phyloP scores from a whole-genome alignment of 2,329 filamentous ascomycete species.

The Alternaria sp. region DNA sequence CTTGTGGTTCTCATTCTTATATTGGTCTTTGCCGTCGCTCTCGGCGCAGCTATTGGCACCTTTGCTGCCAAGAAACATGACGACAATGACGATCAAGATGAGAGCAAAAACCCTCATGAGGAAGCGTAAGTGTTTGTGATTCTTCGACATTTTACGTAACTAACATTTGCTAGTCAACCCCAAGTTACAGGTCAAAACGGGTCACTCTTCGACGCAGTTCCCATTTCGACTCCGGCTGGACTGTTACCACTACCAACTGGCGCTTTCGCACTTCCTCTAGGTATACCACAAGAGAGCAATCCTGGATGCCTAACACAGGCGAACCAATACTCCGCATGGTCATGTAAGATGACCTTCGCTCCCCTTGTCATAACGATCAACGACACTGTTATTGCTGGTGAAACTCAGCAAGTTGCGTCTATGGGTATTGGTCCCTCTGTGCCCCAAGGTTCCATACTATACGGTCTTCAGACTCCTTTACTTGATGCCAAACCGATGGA shows the following conservation, averaged over 20 bases:
- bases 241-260: slow-evolving; percentile 61
- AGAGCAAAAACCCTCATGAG: slow-evolving; percentile 26
- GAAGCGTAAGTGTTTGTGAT: slow-evolving; percentile 38
- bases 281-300: slow-evolving; percentile 56
- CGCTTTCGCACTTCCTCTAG: slow-evolving; percentile 58
- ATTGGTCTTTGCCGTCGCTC: slow-evolving; percentile 56
- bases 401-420: slow-evolving; percentile 28
- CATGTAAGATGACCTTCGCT: slow-evolving; percentile 54
- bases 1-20: slow-evolving; percentile 57
- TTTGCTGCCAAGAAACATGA: slow-evolving; percentile 56
- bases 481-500: slow-evolving; percentile 59
- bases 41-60: slow-evolving; percentile 64
- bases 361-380: slow-evolving; percentile 44
- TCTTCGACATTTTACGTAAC: background rate
- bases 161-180: slow-evolving; percentile 41
- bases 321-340: slow-evolving; percentile 60
- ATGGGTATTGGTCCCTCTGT: slow-evolving; percentile 37
- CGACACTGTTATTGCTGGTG: slow-evolving; percentile 17
- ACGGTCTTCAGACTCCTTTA: slow-evolving; percentile 68
- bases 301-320: slow-evolving; percentile 59
- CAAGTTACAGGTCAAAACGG: slow-evolving; percentile 59
- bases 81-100: slow-evolving; percentile 22
- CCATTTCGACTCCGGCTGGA: slow-evolving; percentile 56
- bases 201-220: slow-evolving; percentile 60
- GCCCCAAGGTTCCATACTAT: slow-evolving; percentile 58